phyloP scores from a whole-genome alignment of 768 basidiomycete species.

The Phylloporus rhodoxanthus region DNA sequence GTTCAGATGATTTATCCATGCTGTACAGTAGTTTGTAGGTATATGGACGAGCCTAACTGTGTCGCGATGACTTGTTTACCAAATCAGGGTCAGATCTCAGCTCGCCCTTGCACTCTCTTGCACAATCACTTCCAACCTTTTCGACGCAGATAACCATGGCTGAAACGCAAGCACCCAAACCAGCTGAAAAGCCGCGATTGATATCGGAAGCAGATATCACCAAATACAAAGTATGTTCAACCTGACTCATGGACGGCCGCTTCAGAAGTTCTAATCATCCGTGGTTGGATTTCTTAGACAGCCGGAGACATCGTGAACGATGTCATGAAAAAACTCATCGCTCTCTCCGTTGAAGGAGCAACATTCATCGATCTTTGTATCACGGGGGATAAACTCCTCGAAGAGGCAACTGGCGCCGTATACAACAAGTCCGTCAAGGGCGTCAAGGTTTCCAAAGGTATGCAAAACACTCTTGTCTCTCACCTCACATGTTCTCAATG shows the following conservation, averaged over 20 bases:
- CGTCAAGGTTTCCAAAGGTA: constrained; percentile 83
- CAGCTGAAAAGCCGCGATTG: constrained; percentile 48
- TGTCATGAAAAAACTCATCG: constrained; percentile 81
- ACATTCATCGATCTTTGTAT: constrained; percentile 86
- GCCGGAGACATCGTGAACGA: constrained; percentile 87
- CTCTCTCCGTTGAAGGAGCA: constrained; percentile 70
- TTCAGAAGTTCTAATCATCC: constrained; percentile 5
- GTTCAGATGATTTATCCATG: constrained; percentile 10
- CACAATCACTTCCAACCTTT: constrained; percentile 6
- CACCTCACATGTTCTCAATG: constrained; percentile 5
- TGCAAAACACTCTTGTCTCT: constrained; percentile 18
- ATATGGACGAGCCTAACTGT: constrained; percentile 7
- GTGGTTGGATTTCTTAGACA: constrained; percentile 41
- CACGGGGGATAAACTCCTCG: constrained; percentile 91
- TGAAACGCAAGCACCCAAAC: constrained; percentile 44
- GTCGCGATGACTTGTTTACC: constrained; percentile 9
- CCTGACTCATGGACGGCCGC: constrained; percentile 10
- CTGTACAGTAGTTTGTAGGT: constrained; percentile 25
- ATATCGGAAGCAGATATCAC: constrained; percentile 71
- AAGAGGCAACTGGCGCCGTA: constrained; percentile 74
- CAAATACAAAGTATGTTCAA: constrained; percentile 69
- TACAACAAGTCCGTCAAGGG: constrained; percentile 91
- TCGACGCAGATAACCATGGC: constrained; percentile 42
- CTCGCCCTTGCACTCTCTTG: constrained; percentile 2
- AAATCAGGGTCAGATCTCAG: constrained; percentile 20